Base-by-base conservation (phyloP, 139 green algal genomes). In the Picochlorum sp. region DNA sequence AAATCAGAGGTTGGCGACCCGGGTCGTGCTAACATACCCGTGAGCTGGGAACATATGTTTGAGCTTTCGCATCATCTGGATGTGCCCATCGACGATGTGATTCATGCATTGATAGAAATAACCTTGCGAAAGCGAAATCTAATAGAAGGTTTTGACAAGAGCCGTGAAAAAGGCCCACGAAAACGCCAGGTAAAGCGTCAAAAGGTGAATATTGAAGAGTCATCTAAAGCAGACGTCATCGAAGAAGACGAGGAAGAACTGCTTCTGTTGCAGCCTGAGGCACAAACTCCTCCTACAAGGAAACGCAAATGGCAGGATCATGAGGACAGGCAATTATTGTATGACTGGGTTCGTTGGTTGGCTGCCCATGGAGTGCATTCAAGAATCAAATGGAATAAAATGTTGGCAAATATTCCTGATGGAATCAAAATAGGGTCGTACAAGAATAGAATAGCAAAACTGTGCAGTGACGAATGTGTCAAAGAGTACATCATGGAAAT, bases 241-340 rank as follows among this genome's bases (percentile, higher is more conserved):
- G 15, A 38, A 49, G 64, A 70, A 18, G 64, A 62, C 21, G 51
- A 56, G 5, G 56, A 34, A 9, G 65, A 45, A 44, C 32, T 41
- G 9, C n/a, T 23, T 30, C 20, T 73, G 44, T 34, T 34, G 4
- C 60, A 62, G 18, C 66, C 60, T 41, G 41, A 67, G n/a, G 54
- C 30, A 45, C 30, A n/a, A 62, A 21, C 5, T 10, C 47, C 47
- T 54, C 47, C 47, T 23, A 54, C 47, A 24, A 58, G 71, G 44
- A 77, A 77, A 47, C 49, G 60, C 14, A 58, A 41, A 20, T 77
- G 71, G 71, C 44, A 57, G n/a, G 6, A n/a, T 6, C 4, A 23
- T n/a, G 71, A 77, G 58, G 71, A 77, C 51, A 44, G 71, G 6
- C 20, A 71, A 50, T 58, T 77, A 38, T 50, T 77, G 41, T 32